Conservation (phyloP, 2,329 filamentous ascomycete genomes). For the Canariomyces notabilis region DNA sequence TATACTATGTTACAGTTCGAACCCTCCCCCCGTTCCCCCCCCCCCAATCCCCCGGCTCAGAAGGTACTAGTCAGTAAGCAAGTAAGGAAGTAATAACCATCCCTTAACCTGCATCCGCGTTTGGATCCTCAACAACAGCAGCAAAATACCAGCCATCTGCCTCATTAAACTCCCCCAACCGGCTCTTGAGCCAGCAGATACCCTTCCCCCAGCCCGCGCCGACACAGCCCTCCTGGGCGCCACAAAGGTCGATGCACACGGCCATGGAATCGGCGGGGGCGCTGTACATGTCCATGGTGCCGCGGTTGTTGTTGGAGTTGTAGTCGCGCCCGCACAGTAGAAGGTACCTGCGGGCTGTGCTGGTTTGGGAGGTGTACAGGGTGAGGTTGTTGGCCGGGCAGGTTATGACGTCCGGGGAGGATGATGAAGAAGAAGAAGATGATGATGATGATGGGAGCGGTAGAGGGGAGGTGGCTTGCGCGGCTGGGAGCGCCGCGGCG, state of each 20-base stretch:
- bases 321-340: constrained; percentile 34
- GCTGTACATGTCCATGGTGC: constrained; percentile 29
- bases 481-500: neutral
- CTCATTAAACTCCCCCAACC: constrained; percentile 26
- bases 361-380: constrained; percentile 24
- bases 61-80: no score
- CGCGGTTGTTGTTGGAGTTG: constrained; percentile 26
- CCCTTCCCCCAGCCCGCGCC: constrained; percentile 34
- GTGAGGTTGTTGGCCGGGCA: constrained; percentile 34
- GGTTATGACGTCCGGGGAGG: constrained; percentile 7
- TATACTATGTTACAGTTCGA: no score
- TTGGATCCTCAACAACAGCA: constrained; percentile 31
- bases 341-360: constrained; percentile 24
- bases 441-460: neutral
- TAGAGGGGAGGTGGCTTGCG: neutral
- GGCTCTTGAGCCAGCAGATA: constrained; percentile 35
- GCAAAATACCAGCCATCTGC: constrained; percentile 31
- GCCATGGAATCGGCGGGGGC: constrained; percentile 25
- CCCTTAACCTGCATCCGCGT: neutral
- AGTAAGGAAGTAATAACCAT: neutral
- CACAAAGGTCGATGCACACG: constrained; percentile 32
- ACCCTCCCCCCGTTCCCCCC: no score
- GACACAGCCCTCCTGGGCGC: constrained; percentile 26
- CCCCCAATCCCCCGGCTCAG: no score
- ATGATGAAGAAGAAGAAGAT: neutral